A percentile compares a stretch with the other conserved stretches of the same genome.
These are phyloP conservation scores for Colletotrichum spinosum DNA, from an alignment of 2,329 filamentous ascomycete genomes.

Conservation along the genomic window DNA sequence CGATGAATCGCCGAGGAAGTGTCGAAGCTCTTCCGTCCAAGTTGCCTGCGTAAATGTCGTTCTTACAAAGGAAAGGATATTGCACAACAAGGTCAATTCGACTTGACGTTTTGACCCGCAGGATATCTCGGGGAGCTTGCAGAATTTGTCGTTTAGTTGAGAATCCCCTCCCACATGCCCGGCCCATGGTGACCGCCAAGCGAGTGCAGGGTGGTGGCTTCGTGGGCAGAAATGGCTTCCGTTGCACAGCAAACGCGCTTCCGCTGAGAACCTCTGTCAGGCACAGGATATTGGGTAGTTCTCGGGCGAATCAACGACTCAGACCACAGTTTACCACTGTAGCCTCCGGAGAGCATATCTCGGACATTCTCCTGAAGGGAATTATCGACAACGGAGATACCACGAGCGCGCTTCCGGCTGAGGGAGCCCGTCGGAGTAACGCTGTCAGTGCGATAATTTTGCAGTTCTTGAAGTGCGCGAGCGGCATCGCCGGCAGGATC, in stretches of 20 bases:
- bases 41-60: conserved; percentile 39
- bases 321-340: conserved; percentile 48
- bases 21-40: conserved; percentile 46
- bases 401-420: conserved; percentile 67
- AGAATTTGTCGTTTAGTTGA: conserved; percentile 56
- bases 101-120: conserved; percentile 15
- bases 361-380: conserved; percentile 76
- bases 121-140: conserved; percentile 20
- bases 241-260: conserved; percentile 77
- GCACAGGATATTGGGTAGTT: conserved; percentile 42
- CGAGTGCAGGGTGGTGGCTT: conserved; percentile 59
- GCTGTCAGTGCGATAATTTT: conserved; percentile 60
- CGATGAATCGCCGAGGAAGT: conserved; percentile 44
- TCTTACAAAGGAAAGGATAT: conserved; percentile 40
- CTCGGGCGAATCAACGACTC: conserved; percentile 53
- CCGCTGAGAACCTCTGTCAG: conserved; percentile 53
- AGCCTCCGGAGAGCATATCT: conserved; percentile 63
- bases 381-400: conserved; percentile 65
- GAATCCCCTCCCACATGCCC: conserved; percentile 75
- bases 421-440: conserved; percentile 52
- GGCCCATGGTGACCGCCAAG: conserved; percentile 65
- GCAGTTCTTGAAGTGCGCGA: conserved; percentile 69
- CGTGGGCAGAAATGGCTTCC: conserved; percentile 64
- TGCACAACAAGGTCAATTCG: conserved; percentile 32
- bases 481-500: conserved; percentile 66